phyloP scores from a whole-genome alignment of 768 basidiomycete species.

The Trametes meyenii region DNA sequence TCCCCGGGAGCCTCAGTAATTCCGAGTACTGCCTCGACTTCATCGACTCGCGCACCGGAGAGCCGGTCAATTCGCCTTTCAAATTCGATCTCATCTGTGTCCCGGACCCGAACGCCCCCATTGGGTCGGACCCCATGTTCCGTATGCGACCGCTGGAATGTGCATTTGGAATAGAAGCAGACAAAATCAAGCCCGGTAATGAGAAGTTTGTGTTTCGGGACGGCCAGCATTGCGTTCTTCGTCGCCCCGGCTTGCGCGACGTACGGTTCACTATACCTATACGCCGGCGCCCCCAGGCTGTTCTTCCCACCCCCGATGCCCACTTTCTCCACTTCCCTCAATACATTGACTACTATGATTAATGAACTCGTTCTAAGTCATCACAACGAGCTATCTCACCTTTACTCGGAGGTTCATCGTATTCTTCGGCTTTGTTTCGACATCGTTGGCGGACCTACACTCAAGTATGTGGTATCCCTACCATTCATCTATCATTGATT shows the following conservation, averaged over 20 bases:
- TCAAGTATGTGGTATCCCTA: too few species aligned
- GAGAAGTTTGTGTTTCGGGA: neutral
- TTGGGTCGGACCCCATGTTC: neutral
- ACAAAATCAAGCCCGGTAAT: neutral
- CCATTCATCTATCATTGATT: too few species aligned
- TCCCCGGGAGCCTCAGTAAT: neutral
- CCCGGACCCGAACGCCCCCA: neutral
- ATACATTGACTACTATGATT: neutral
- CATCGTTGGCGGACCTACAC: too few species aligned
- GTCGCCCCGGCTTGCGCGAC: neutral
- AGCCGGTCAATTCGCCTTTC: neutral
- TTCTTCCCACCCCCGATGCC: neutral
- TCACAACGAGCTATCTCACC: neutral
- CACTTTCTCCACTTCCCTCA: neutral
- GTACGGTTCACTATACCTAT: neutral
- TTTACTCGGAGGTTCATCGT: too few species aligned
- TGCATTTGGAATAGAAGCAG: neutral
- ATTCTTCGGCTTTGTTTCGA: too few species aligned
- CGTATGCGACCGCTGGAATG: neutral
- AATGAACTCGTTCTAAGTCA: neutral
- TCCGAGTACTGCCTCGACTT: neutral
- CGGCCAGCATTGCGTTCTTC: neutral
- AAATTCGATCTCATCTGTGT: neutral
- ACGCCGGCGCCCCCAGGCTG: neutral
- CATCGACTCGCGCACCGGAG: neutral